Evolutionary conservation across 495 filamentous ascomycete species (phyloP), one percentile per base, ranked within the genome.

Genomic region (Cercophora scortea): DNA sequence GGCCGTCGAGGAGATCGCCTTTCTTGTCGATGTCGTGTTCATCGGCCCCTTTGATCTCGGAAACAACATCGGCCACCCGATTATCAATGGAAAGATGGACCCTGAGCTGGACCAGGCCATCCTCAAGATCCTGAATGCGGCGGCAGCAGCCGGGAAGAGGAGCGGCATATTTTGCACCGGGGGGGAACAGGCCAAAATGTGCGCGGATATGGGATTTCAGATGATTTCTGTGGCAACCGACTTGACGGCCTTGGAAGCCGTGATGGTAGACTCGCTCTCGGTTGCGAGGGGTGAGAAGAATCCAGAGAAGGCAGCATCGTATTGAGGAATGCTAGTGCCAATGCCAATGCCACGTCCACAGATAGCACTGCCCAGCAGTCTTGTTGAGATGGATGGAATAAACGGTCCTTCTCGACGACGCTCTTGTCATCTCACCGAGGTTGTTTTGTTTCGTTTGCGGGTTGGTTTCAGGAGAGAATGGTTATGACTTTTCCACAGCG

Each of bases 1-100:
- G 3, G 72, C 79, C 51, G 79, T 88, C 18, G 79, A 86, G 48
- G 82, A 80, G 44, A 92, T 93, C 54, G 87, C 87, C 9, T 76
- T 78, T 8, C 77, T 90, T 1, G 77, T 90, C 16, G 86, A 90
- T 61, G 82, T 87, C 2, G 68, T 93, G 1, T 86, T 94, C 50
- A 75, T 92, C 47, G 89, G 89, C 0, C 89, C 89, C 0, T 89
- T 84, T 62, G 86, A 89, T 58, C 71, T 89, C 0, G 87, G 77
- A 9, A 84, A 87, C 60, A 88, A 83, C 59, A 88, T 90, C 55
- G 88, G 85, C 1, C 77, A 81, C 59, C 86, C 87, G 1, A 82
- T 89, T 52, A 61, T 79, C 17, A 69, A 79, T 48, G 78, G 77
- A 2, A 74, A 68, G n/a, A 81, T 87, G 63, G 73, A 83, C 50